phyloP scores from a whole-genome alignment of 1,284 basidiomycete species.

The Cutaneotrichosporon sp. region DNA sequence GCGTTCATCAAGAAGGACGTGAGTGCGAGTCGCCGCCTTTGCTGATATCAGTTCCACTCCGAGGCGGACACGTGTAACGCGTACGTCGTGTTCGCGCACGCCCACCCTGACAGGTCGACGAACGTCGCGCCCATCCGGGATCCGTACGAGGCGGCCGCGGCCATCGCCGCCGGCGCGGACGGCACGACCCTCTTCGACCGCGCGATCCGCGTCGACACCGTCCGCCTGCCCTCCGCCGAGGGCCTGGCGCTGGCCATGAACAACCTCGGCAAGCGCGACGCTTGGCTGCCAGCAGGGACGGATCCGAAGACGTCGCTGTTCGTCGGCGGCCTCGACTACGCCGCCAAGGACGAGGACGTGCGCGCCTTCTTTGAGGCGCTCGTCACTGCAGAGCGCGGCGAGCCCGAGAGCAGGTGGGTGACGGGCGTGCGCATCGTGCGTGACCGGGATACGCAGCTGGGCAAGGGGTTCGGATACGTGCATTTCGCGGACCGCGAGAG shows the following conservation, averaged over 20 bases:
- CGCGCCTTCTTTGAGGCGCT: conserved; percentile 56
- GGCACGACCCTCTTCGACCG: conserved; percentile 69
- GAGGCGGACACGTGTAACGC: conserved; percentile 68
- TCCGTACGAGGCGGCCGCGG: conserved; percentile 66
- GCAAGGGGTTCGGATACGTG: conserved; percentile 97
- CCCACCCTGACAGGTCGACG: conserved; percentile 50
- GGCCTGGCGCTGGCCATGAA: conserved; percentile 35
- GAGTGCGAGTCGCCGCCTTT: conserved; percentile 26
- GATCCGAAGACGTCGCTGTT: conserved; percentile 83
- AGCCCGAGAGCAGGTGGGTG: conserved; percentile 59
- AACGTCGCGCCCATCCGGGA: conserved; percentile 64
- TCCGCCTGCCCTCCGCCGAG: conserved; percentile 51
- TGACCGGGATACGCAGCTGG: conserved; percentile 87
- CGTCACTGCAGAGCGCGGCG: conserved; percentile 55
- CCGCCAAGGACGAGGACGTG: conserved; percentile 73
- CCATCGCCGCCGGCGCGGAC: conserved; percentile 62
- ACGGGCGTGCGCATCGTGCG: conserved; percentile 64
- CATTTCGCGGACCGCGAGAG: conserved; percentile 78
- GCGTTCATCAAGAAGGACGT: conserved; percentile 85
- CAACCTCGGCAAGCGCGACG: conserved; percentile 37
- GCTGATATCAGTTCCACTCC: conserved; percentile 57
- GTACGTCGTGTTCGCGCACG: conserved; percentile 80
- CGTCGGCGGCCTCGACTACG: conserved; percentile 90
- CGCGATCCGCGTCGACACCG: conserved; percentile 67
- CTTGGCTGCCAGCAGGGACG: conserved; percentile 40